Percentiles rank a stretch among this genome's conserved stretches.
These are phyloP conservation scores for Oenanthe javanica DNA, from an alignment of 140 eudicot species.

Conservation along the genomic window DNA sequence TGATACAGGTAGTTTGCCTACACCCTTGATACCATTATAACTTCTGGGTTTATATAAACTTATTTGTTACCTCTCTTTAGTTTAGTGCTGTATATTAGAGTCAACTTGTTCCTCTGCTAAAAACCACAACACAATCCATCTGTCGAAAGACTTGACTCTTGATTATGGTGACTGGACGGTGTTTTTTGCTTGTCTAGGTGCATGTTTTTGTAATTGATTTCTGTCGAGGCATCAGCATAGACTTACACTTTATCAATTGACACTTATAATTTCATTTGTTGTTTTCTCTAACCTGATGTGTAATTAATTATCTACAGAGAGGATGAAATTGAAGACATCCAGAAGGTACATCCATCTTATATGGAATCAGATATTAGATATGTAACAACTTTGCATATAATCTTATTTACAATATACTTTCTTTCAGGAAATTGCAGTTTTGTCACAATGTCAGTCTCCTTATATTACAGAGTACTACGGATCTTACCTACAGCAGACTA, in stretches of 20 bases:
- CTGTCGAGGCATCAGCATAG: background rate
- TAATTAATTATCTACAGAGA: slow-evolving; percentile 50
- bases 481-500: slow-evolving; percentile 77
- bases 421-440: slow-evolving; percentile 86
- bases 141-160: background rate
- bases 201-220: background rate
- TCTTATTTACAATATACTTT: slow-evolving; percentile 13
- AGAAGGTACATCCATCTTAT: slow-evolving; percentile 48
- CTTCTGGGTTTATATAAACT: too few relatives aligned
- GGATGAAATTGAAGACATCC: slow-evolving; percentile 97
- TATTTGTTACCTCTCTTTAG: too few relatives aligned
- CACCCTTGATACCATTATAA: too few relatives aligned
- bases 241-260: background rate
- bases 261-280: background rate
- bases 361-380: background rate
- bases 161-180: background rate
- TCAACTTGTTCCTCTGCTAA: background rate
- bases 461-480: slow-evolving; percentile 94
- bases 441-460: slow-evolving; percentile 82
- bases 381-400: too few relatives aligned
- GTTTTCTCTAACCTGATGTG: slow-evolving; percentile 9
- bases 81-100: background rate
- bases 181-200: background rate
- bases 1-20: too few relatives aligned
- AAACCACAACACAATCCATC: background rate